These are phyloP conservation scores for Fusarium chlamydosporum DNA, from an alignment of 2,329 filamentous ascomycete genomes.

Conservation along the genomic window DNA sequence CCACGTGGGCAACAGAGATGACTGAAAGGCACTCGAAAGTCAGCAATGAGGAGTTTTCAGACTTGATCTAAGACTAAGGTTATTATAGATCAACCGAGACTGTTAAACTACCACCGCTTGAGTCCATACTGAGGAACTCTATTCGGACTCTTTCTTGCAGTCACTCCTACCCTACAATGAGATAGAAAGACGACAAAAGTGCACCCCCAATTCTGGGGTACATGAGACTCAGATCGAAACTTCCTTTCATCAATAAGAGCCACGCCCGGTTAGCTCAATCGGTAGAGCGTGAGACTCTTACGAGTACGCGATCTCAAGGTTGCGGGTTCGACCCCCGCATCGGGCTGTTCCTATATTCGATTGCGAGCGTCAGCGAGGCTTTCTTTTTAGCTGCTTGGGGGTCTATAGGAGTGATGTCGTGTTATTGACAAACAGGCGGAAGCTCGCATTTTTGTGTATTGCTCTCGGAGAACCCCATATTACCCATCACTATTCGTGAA, in stretches of 20 bases:
- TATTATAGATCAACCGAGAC: too few relatives aligned
- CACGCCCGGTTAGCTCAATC: constrained; percentile 57
- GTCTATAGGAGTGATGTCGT: too few relatives aligned
- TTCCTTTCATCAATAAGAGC: fast-evolving
- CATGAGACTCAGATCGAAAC: fast-evolving
- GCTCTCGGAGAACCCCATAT: too few relatives aligned
- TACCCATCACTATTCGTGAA: too few relatives aligned
- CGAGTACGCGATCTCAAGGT: constrained; percentile 64
- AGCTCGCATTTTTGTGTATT: too few relatives aligned
- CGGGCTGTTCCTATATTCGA: constrained; percentile 57
- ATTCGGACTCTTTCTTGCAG: too few relatives aligned
- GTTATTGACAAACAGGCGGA: too few relatives aligned
- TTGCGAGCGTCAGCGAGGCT: constrained; percentile 26
- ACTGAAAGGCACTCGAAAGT: too few relatives aligned
- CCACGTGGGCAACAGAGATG: constrained; percentile 17
- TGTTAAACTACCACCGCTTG: too few relatives aligned
- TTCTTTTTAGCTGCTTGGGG: constrained; percentile 3
- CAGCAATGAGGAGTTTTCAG: too few relatives aligned
- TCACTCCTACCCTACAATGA: not conserved
- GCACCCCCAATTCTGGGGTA: not conserved
- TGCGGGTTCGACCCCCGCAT: constrained; percentile 68
- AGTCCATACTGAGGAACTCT: too few relatives aligned
- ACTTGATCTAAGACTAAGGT: too few relatives aligned
- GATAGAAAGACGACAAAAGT: not conserved
- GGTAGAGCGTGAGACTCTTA: constrained; percentile 79